These are phyloP conservation scores for Alectoria sarmentosa DNA, from an alignment of 495 filamentous ascomycete species.

Conservation along the genomic window DNA sequence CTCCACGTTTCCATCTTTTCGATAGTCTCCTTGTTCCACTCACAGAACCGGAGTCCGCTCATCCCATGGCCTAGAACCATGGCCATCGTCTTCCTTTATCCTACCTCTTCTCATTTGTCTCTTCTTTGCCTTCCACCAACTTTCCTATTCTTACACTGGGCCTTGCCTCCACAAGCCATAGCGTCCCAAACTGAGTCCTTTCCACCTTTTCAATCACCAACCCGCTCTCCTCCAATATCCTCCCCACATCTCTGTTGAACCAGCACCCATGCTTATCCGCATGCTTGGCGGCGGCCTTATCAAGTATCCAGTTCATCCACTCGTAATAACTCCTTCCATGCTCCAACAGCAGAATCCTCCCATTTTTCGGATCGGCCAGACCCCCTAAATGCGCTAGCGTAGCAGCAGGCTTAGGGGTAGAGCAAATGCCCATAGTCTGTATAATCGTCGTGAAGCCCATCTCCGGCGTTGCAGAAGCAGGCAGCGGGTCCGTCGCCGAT, in stretches of 20 bases:
- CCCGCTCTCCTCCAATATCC: conserved; percentile 70
- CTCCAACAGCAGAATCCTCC: conserved; percentile 80
- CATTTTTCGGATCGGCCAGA: conserved; percentile 41
- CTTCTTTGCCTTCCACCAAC: background rate
- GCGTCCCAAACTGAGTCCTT: conserved; percentile 72
- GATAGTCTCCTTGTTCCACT: background rate
- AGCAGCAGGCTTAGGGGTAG: conserved; percentile 61
- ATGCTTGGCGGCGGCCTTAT: conserved; percentile 69
- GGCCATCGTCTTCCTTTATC: background rate
- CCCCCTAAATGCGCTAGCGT: conserved; percentile 31
- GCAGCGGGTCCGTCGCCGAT: conserved; percentile 30
- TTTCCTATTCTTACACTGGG: conserved; percentile 3
- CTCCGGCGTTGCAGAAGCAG: conserved; percentile 15
- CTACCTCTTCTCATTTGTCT: background rate
- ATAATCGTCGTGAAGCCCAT: conserved; percentile 72
- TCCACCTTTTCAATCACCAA: conserved; percentile 66
- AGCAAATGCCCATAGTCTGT: conserved; percentile 92
- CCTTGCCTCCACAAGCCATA: conserved; percentile 52
- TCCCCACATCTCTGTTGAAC: conserved; percentile 91
- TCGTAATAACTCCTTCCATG: conserved; percentile 75
- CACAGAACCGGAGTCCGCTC: background rate
- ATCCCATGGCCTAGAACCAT: background rate
- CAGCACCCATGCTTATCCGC: conserved; percentile 86
- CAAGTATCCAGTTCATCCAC: conserved; percentile 73
- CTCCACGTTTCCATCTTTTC: background rate